Evolutionary conservation across 176 grass and related monocot genomes (phyloP).

Genomic region (Triticum dicoccoides): DNA sequence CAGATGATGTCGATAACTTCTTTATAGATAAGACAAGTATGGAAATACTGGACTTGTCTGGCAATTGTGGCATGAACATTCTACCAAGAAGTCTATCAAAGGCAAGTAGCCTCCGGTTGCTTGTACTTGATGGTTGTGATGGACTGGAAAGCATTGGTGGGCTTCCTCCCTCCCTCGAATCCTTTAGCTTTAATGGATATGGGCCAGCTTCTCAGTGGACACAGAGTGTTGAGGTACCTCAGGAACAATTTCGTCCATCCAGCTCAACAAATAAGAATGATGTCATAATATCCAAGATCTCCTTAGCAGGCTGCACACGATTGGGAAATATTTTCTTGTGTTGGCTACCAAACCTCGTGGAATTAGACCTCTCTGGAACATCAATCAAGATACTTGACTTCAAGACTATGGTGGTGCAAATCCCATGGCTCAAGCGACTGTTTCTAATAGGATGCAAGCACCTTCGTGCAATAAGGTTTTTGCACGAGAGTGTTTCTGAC

Average conservation of each 20-base stretch:
- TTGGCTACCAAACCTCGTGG: not conserved
- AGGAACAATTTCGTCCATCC: not conserved
- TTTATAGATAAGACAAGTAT: not conserved
- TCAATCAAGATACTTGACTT: conserved; percentile 11
- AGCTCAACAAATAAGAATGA: not conserved
- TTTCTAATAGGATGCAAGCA: conserved; percentile 3
- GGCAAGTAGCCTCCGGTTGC: not conserved
- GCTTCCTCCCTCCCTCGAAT: not conserved
- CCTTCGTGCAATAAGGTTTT: not conserved
- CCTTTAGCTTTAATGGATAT: not conserved
- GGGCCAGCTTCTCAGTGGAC: not conserved
- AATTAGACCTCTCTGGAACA: conserved; percentile 4
- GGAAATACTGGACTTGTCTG: not conserved
- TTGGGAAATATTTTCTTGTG: not conserved
- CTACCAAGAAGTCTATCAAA: not conserved
- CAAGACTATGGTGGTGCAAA: not conserved
- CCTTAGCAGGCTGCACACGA: not conserved
- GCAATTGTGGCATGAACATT: not conserved
- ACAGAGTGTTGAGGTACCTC: not conserved
- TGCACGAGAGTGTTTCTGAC: not conserved
- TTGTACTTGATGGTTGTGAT: not conserved
- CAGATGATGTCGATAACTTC: too few species aligned
- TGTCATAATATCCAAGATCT: not conserved
- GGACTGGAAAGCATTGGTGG: not conserved
- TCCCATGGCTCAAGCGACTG: not conserved